Conservation (phyloP, 257 asterid species). For the Verbena officinalis region DNA sequence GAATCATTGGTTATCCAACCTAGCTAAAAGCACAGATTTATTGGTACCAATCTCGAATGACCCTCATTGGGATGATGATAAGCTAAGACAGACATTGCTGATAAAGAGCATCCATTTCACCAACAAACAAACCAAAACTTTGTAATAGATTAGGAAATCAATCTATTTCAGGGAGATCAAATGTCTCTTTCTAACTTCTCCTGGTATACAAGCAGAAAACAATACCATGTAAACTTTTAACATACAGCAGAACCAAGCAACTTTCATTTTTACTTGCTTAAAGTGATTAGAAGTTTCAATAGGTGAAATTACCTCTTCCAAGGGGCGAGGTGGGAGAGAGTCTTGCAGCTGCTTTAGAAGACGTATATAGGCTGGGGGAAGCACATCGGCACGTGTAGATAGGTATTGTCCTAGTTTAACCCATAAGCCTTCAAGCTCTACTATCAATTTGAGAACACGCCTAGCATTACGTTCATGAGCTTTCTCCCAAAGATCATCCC, state of each 20-base stretch:
- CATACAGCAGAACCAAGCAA: slow-evolving; percentile 14
- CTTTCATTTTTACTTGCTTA: not conserved
- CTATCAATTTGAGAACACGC: slow-evolving; percentile 79
- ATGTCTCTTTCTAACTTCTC: slow-evolving; percentile 9
- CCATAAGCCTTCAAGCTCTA: slow-evolving; percentile 95
- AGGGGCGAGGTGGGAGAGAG: slow-evolving; percentile 93
- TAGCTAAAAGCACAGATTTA: slow-evolving; percentile 11
- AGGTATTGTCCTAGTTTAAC: slow-evolving; percentile 96
- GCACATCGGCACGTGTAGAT: slow-evolving; percentile 98
- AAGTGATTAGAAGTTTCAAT: slow-evolving; percentile 3
- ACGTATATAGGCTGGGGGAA: slow-evolving; percentile 83
- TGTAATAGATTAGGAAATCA: not conserved
- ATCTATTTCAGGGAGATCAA: not conserved
- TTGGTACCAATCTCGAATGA: not conserved
- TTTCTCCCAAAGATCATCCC: slow-evolving; percentile 81
- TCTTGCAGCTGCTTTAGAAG: slow-evolving; percentile 92
- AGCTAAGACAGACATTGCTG: slow-evolving; percentile 7
- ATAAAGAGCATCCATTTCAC: slow-evolving; percentile 18
- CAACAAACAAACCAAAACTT: slow-evolving; percentile 12
- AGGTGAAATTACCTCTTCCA: slow-evolving; percentile 67
- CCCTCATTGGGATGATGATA: slow-evolving; percentile 8
- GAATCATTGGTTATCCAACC: not conserved
- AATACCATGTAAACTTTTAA: slow-evolving; percentile 12
- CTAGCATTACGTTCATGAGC: slow-evolving; percentile 94
- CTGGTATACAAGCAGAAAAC: not conserved